Percentiles rank a stretch among this genome's conserved stretches.
phyloP scores from a whole-genome alignment of 106 monocot genomes.

The Alisma plantagoaquatica region DNA sequence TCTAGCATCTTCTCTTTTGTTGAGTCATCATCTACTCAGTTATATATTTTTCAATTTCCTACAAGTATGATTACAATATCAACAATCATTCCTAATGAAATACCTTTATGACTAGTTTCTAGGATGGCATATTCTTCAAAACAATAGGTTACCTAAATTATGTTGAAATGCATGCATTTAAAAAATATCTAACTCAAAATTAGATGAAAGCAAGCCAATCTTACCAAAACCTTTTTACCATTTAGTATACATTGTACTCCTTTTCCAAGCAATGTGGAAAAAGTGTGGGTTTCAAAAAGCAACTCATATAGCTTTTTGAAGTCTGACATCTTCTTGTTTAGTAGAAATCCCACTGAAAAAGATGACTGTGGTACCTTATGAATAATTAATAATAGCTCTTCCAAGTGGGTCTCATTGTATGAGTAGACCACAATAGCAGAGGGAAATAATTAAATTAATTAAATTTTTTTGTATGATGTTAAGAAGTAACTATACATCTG shows the following conservation, averaged over 20 bases:
- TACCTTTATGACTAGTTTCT: background rate
- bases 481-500: constrained; percentile 48
- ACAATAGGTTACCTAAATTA: background rate
- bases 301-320: constrained; percentile 54
- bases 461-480: background rate
- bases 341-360: constrained; percentile 38
- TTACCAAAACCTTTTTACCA: constrained; percentile 68
- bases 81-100: no score
- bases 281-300: constrained; percentile 72
- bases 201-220: constrained; percentile 13
- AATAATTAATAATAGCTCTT: constrained; percentile 79
- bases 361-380: constrained; percentile 76
- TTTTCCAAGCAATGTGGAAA: constrained; percentile 78
- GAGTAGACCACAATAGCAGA: constrained; percentile 49
- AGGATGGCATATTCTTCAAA: background rate
- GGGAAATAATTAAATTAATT: background rate
- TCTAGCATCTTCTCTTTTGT: no score
- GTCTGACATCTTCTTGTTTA: no score
- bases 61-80: no score
- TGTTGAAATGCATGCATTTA: background rate
- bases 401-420: constrained; percentile 94
- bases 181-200: background rate
- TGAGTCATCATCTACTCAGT: no score
- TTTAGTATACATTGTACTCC: constrained; percentile 75
- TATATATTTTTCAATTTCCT: no score